Conservation (phyloP, 371 early-diverging fungal species). For the Mucor mucedo region DNA sequence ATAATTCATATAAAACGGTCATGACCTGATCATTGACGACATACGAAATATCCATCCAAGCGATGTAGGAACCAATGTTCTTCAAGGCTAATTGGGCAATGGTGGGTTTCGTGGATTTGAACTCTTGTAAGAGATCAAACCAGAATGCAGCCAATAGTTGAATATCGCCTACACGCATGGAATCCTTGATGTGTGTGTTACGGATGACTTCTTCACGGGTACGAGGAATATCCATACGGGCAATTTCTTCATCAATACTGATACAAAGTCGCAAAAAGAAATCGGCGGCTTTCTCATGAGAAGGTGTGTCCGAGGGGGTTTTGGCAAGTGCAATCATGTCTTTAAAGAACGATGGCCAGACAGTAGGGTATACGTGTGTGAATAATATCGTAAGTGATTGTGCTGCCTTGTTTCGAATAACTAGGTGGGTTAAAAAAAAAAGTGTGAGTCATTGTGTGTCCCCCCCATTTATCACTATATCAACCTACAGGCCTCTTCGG, state of each 20-base stretch:
- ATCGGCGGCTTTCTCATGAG: slow-evolving; percentile 71
- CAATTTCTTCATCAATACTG: slow-evolving; percentile 92
- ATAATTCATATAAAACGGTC: slow-evolving; percentile 72
- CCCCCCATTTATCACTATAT: background rate
- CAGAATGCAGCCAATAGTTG: slow-evolving; percentile 77
- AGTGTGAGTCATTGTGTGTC: background rate
- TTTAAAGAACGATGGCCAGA: slow-evolving; percentile 89
- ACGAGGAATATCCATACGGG: slow-evolving; percentile 75
- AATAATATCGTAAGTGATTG: slow-evolving; percentile 87
- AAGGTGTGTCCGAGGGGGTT: slow-evolving; percentile 41
- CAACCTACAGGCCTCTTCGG: slow-evolving; percentile 61
- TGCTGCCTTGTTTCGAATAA: slow-evolving; percentile 87
- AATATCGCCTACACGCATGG: slow-evolving; percentile 88
- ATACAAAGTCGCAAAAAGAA: slow-evolving; percentile 81
- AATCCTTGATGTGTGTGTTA: slow-evolving; percentile 88
- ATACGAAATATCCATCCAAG: slow-evolving; percentile 94
- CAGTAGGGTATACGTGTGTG: slow-evolving; percentile 78
- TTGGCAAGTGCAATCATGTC: slow-evolving; percentile 78
- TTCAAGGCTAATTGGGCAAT: slow-evolving; percentile 70
- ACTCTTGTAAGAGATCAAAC: slow-evolving; percentile 72
- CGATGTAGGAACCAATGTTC: slow-evolving; percentile 70
- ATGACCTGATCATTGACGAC: slow-evolving; percentile 88
- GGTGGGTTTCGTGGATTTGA: slow-evolving; percentile 52
- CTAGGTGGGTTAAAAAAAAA: slow-evolving; percentile 29
- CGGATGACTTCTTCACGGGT: slow-evolving; percentile 73